These are phyloP conservation scores for Eremothecium coryli DNA, from an alignment of 1,139 yeast genomes.

Conservation along the genomic window DNA sequence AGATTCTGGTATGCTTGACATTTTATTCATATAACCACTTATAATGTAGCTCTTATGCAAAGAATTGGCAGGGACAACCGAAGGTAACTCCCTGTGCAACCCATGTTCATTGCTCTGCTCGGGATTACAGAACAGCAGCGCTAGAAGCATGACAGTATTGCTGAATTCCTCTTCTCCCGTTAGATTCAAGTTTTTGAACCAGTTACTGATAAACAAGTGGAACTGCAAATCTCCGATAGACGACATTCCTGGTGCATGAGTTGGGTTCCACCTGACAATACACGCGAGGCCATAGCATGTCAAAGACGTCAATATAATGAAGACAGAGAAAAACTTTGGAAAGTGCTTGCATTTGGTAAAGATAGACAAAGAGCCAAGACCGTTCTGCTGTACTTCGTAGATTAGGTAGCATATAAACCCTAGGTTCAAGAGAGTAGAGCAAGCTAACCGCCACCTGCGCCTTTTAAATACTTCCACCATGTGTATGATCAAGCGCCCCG, in stretches of 20 bases:
- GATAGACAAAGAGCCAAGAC: slow-evolving; percentile 13
- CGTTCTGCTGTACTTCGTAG: slow-evolving; percentile 8
- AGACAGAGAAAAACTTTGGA: slow-evolving; percentile 19
- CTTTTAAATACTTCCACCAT: slow-evolving; percentile 19
- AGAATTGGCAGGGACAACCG: slow-evolving; percentile 12
- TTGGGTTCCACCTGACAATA: slow-evolving; percentile 16
- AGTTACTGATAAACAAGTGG: slow-evolving; percentile 25
- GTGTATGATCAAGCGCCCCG: slow-evolving; percentile 23
- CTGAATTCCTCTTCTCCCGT: slow-evolving; percentile 30
- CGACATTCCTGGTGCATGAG: slow-evolving; percentile 8
- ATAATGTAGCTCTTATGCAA: slow-evolving; percentile 20
- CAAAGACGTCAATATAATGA: slow-evolving; percentile 17
- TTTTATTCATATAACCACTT: slow-evolving; percentile 25
- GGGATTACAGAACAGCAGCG: slow-evolving; percentile 22
- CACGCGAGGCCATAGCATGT: slow-evolving; percentile 19
- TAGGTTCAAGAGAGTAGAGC: slow-evolving; percentile 19
- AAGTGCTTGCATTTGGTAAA: slow-evolving; percentile 17
- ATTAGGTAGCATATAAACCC: slow-evolving; percentile 15
- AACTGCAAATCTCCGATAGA: slow-evolving; percentile 19
- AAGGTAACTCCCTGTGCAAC: slow-evolving; percentile 18
- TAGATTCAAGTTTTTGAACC: slow-evolving; percentile 26
- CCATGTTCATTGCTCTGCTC: slow-evolving; percentile 18
- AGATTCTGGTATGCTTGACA: slow-evolving; percentile 17
- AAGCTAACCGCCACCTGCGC: slow-evolving; percentile 16
- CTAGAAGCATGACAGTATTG: slow-evolving; percentile 21